Conservation (phyloP, 2,329 filamentous ascomycete species). For the Verticillium dahliae region DNA sequence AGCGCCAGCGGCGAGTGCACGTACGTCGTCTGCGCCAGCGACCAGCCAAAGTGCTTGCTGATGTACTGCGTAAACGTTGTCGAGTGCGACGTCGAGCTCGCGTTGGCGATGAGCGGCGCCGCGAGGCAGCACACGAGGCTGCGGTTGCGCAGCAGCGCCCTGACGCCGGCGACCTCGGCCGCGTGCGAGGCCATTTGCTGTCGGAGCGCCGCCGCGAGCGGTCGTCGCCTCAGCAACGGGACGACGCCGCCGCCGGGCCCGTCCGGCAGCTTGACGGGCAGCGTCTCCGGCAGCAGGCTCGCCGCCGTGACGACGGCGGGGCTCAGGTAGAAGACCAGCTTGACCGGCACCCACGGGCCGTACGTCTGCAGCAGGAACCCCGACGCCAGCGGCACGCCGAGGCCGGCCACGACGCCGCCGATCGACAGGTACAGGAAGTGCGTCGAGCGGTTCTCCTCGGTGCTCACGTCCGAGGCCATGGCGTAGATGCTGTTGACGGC, state of each 20-base stretch:
- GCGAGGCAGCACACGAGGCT: conserved; percentile 29
- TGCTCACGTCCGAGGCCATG: conserved; percentile 34
- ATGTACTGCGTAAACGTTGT: conserved; percentile 32
- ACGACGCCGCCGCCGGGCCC: background rate
- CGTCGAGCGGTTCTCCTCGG: conserved; percentile 29
- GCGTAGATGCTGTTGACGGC: conserved; percentile 31
- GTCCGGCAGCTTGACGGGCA: conserved; percentile 15
- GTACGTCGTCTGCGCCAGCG: conserved; percentile 32
- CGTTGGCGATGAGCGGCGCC: conserved; percentile 29
- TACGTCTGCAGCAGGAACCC: conserved; percentile 30
- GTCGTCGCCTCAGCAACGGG: background rate
- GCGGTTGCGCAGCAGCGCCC: conserved; percentile 27
- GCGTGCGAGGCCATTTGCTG: conserved; percentile 21
- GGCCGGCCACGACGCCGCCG: conserved; percentile 30
- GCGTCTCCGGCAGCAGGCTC: conserved; percentile 33
- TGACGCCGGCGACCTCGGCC: conserved; percentile 22
- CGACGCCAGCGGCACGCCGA: conserved; percentile 29
- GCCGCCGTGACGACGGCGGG: conserved; percentile 25
- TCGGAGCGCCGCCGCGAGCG: conserved; percentile 13
- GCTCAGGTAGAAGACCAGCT: conserved; percentile 19
- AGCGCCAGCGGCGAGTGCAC: conserved; percentile 33
- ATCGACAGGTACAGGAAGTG: conserved; percentile 35
- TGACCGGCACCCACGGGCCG: conserved; percentile 34
- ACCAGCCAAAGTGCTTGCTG: conserved; percentile 37
- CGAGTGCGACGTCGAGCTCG: conserved; percentile 25